Evolutionary conservation across 1,139 yeast species (phyloP), one percentile per base, ranked within the genome.

Genomic region (Meyerozyma smithsonii): DNA sequence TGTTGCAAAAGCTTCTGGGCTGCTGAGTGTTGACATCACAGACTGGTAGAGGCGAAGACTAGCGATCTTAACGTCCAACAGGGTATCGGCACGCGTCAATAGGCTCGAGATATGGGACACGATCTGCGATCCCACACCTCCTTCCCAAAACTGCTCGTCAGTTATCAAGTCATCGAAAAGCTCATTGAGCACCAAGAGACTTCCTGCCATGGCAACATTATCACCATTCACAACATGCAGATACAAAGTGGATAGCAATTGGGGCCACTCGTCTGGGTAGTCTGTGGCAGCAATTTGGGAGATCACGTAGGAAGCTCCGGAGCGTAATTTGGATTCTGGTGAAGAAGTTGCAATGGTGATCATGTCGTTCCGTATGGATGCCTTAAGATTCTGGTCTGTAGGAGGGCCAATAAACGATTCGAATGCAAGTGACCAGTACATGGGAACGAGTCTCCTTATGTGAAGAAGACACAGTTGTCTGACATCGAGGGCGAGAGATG

Each of bases 221-320:
- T 63, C 57, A 26, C 62, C 56, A 11, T 57, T 44, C 7, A 58
- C 53, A 4, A 77, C 62, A 37, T 68, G 62, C 15, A 58, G 51
- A 52, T 78, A 77, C 37, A 85, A 56, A 11, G 60, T 54, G 16
- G 65, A 62, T 42, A 90, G 57, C 36, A 92, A 66, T 23, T 71
- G 73, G 0, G 97, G 96, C 97, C 97, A 92, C 55, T 88, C 95
- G 52, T 92, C 97, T 0, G 98, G 98, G 55, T 79, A 90, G 54
- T 92, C 98, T 1, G 83, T 85, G 1, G 87, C 84, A 1, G 96
- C 90, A 18, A 92, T 85, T 51, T 85, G 95, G 2, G 86, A 85
- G 19, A 88, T 76, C 11, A 87, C 82, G 48, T 87, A 81, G 1
- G 92, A 80, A 2, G 85, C 77, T 37, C 86, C 76, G 28, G 73